phyloP scores from a whole-genome alignment of 2,329 filamentous ascomycete species.

The Diplodia sapinea region DNA sequence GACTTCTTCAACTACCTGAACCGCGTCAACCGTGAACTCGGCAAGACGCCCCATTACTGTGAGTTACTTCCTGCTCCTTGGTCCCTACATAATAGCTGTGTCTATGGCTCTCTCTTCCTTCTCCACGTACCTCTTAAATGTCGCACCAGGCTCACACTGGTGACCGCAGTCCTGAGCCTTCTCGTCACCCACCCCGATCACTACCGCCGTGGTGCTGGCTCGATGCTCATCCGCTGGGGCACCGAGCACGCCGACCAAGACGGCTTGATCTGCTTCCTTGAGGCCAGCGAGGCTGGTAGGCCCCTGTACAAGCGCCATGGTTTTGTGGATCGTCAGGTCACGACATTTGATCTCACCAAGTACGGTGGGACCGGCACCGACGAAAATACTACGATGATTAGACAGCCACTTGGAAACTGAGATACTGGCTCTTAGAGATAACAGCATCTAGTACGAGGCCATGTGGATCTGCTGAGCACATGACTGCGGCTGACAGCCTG shows the following conservation, averaged over 20 bases:
- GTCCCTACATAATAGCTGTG: neutral
- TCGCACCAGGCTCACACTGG: conserved; percentile 34
- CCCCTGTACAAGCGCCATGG: conserved; percentile 45
- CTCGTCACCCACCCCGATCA: conserved; percentile 31
- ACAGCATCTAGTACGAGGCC: no score
- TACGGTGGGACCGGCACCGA: conserved; percentile 42
- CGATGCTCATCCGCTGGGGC: conserved; percentile 29
- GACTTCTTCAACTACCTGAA: conserved; percentile 27
- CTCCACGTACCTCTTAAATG: no score
- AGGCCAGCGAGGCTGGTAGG: conserved; percentile 46
- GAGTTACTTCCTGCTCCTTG: neutral
- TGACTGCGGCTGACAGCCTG: no score
- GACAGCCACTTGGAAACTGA: conserved; percentile 31
- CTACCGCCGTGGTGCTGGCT: conserved; percentile 27
- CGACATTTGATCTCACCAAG: conserved; percentile 39
- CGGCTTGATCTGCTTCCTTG: conserved; percentile 48
- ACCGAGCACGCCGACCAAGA: conserved; percentile 41
- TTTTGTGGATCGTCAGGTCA: conserved; percentile 37
- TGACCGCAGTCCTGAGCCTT: conserved; percentile 32
- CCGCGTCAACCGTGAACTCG: neutral
- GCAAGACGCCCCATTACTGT: conserved; percentile 29
- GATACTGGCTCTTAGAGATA: no score
- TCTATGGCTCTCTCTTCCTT: conserved; percentile 29
- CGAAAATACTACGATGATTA: conserved; percentile 42
- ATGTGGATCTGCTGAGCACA: no score